Base-by-base conservation (phyloP, 2,329 filamentous ascomycete genomes). In the Xylariales sp. region DNA sequence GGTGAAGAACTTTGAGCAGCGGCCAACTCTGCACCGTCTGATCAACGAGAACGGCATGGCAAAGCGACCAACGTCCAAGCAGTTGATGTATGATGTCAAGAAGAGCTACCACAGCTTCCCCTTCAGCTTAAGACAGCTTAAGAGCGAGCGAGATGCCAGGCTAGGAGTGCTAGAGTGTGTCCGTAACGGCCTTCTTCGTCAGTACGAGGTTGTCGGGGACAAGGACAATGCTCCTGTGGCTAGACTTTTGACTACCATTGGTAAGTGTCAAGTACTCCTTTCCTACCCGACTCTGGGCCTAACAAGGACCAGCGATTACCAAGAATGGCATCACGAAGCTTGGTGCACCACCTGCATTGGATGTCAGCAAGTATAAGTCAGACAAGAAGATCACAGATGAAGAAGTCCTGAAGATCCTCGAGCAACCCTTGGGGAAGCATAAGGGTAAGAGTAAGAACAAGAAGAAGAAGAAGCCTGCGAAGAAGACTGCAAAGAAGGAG, bases 321-420 rank as follows among this genome's bases (percentile, higher is more conserved):
- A 98, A 98, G 81, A 96, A 97, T 64, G 93, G 93, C 53, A 74
- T 98, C 58, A 88, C 86, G 60, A 88, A 87, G 70, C 73, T 98
- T 44, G 83, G 88, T 56, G 83, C 78, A 19, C 84, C 93, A 24
- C 81, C 86, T 47, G 64, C 82, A 16, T 75, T 85, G 49, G 88
- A 97, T 60, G 64, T 93, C 47, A 78, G 76, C 61, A 89, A 90
- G 73, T 80, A 84, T 75, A 85, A 95, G 78, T 84, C 88, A 24
- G 90, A 97, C 66, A 97, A 97, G 80, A 96, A 96, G 79, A 95
- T 98, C 59, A 84, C 82, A 52, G 91, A 97, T 51, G 88, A 95
- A 71, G 91, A 97, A 71, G 77, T 98, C 52, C 81, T 97, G 55
- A 88, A 93, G 76, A 91, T 97, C 51, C 78, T 98, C 38, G 89